A percentile compares a stretch with the other conserved stretches of the same genome.
Conservation (phyloP, 2,329 filamentous ascomycete species). For the Fusarium sp. region DNA sequence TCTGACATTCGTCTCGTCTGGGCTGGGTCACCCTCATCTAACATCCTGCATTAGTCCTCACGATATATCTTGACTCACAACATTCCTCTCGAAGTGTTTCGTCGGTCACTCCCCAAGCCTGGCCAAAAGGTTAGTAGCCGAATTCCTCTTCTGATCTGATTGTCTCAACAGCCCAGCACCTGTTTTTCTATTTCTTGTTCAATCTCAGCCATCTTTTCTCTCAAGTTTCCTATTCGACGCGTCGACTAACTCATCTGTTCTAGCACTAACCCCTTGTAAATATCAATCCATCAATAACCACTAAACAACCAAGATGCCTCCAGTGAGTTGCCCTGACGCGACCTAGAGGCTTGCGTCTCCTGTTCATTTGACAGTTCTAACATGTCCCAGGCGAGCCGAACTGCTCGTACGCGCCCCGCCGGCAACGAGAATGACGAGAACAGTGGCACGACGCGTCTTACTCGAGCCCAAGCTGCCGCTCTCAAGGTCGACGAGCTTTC, state of each 20-base stretch:
- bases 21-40: constrained; percentile 41
- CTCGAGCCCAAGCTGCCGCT: constrained; percentile 89
- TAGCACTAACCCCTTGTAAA: constrained; percentile 35
- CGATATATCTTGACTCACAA: constrained; percentile 45
- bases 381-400: constrained; percentile 64
- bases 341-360: not conserved
- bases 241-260: constrained; percentile 36
- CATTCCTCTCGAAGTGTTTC: constrained; percentile 52
- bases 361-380: constrained; percentile 16
- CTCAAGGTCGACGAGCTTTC: constrained; percentile 70
- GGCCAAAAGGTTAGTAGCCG: constrained; percentile 49
- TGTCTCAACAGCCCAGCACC: constrained; percentile 45
- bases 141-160: constrained; percentile 42
- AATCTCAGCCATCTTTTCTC: constrained; percentile 23
- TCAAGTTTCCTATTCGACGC: constrained; percentile 33
- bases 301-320: constrained; percentile 49
- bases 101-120: constrained; percentile 46
- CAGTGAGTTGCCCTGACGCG: constrained; percentile 45
- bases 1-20: constrained; percentile 29
- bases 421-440: constrained; percentile 98
- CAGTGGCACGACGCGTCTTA: constrained; percentile 79
- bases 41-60: constrained; percentile 43
- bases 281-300: constrained; percentile 36
- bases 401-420: constrained; percentile 76
- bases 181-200: constrained; percentile 11